Base-by-base conservation (phyloP, 2,329 filamentous ascomycete species). In the Sphaceloma murrayae region DNA sequence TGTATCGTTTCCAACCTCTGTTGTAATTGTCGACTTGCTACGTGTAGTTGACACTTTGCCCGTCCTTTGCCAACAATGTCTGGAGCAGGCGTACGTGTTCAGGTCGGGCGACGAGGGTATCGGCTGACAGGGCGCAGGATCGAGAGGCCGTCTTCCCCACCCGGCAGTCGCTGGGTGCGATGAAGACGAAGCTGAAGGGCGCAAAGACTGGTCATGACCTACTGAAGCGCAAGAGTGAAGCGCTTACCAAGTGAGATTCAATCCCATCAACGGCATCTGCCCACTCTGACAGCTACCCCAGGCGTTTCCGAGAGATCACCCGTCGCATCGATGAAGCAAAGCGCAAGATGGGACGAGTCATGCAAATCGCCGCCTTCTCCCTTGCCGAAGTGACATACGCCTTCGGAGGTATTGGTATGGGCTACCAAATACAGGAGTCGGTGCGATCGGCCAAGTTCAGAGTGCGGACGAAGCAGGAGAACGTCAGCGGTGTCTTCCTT, bases 311-410 rank as follows among this genome's bases (percentile, higher is more conserved):
- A 85, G 91, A 98, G 58, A 98, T 98, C 58, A 95, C 91, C 39
- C 79, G 80, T 62, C 83, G 91, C 59, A 98, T 98, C 66, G 89
- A 98, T 69, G 91, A 98, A 65, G 91, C 91, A 31, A 98, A 98
- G 68, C 84, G 88, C 56, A 98, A 98, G 72, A 98, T 98, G 89
- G 91, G 91, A 47, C 78, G 89, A 24, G 91, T 98, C 27, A 98
- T 98, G 91, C 89, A 96, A 65, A 94, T 98, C 59, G 91, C 91
- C 30, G 88, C 91, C 34, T 96, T 98, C 68, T 96, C 89, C 32
- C 75, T 98, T 13, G 91, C 91, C 48, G 91, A 96, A 68, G 91
- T 98, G 46, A 94, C 87, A 38, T 98, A 98, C 59, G 91, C 91
- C 18, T 87, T 95, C 19, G 91, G 91, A 51, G 87, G 89, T 57